A percentile compares a stretch with the other conserved stretches of the same genome.
Evolutionary conservation across 164 flowering plant genomes (phyloP).

Genomic region (Cinnamomum micranthum): DNA sequence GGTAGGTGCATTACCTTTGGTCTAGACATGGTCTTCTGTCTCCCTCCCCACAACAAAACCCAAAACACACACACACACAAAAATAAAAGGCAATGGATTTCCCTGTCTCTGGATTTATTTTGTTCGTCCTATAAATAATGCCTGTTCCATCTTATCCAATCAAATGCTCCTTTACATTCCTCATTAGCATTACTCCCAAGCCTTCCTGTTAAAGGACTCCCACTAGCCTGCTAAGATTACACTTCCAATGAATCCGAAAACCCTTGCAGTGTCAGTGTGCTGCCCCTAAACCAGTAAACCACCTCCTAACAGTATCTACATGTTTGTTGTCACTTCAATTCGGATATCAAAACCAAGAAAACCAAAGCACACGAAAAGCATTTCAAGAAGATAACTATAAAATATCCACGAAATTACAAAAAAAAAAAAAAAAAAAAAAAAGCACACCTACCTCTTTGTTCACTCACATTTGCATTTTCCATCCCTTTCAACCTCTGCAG

Average conservation of each 20-base stretch:
- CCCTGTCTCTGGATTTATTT: no score
- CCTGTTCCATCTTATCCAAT: no score
- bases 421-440: neutral
- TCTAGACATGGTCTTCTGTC: no score
- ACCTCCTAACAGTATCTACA: neutral
- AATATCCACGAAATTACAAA: neutral
- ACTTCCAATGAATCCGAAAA: neutral
- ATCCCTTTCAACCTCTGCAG: constrained; percentile 49
- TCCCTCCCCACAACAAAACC: no score
- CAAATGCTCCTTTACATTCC: neutral
- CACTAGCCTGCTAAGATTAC: neutral
- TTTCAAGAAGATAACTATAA: neutral
- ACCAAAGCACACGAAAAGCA: neutral
- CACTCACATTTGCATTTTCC: constrained; percentile 34
- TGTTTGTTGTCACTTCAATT: neutral
- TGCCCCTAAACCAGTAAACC: neutral
- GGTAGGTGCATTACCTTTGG: no score
- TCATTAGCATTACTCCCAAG: neutral
- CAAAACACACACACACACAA: no score
- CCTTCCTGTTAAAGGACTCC: neutral
- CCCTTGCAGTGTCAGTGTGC: neutral
- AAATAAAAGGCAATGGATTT: no score
- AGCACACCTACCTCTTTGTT: constrained; percentile 57
- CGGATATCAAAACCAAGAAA: neutral
- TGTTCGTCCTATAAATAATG: no score